Percentiles rank a stretch among this genome's conserved stretches.
Evolutionary conservation across 2,329 filamentous ascomycete species (phyloP).

Genomic region (Teratosphaeria gauchensis): DNA sequence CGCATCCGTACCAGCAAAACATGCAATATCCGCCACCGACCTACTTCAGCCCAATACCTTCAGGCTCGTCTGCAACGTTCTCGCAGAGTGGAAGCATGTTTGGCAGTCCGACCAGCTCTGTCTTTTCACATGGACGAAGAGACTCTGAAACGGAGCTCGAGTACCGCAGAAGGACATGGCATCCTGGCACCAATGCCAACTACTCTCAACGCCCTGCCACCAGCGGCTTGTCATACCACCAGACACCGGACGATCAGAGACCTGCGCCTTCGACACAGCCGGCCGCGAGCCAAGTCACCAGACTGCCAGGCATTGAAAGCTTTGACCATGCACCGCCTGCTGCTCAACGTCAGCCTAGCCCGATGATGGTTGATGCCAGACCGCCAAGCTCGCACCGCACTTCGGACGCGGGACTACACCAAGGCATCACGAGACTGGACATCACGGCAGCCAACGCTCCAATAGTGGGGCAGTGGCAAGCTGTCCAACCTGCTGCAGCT

Average conservation of each 20-base stretch:
- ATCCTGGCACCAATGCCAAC: constrained; percentile 61
- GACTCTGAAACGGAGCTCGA: constrained; percentile 66
- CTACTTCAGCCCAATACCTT: constrained; percentile 47
- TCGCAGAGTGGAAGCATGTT: constrained; percentile 52
- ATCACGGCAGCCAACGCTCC: constrained; percentile 41
- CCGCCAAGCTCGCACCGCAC: constrained; percentile 32
- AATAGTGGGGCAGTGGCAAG: constrained; percentile 20
- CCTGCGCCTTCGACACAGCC: constrained; percentile 45
- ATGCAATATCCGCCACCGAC: constrained; percentile 51
- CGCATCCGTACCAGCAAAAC: constrained; percentile 61
- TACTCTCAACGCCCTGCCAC: constrained; percentile 53
- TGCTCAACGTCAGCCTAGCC: constrained; percentile 55
- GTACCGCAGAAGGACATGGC: constrained; percentile 80
- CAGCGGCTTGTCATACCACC: constrained; percentile 66
- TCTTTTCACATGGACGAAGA: constrained; percentile 53
- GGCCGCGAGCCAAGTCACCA: constrained; percentile 50
- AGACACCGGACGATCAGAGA: constrained; percentile 56
- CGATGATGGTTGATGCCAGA: constrained; percentile 61
- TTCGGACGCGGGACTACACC: constrained; percentile 53
- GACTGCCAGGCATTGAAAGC: constrained; percentile 83
- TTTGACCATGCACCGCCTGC: constrained; percentile 68
- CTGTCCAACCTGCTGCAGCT: constrained; percentile 4
- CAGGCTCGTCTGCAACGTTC: constrained; percentile 43
- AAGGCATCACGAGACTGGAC: constrained; percentile 57
- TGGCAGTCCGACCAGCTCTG: constrained; percentile 57